Base-by-base conservation (phyloP, 495 filamentous ascomycete species). In the Aspergillus bertholletiae region DNA sequence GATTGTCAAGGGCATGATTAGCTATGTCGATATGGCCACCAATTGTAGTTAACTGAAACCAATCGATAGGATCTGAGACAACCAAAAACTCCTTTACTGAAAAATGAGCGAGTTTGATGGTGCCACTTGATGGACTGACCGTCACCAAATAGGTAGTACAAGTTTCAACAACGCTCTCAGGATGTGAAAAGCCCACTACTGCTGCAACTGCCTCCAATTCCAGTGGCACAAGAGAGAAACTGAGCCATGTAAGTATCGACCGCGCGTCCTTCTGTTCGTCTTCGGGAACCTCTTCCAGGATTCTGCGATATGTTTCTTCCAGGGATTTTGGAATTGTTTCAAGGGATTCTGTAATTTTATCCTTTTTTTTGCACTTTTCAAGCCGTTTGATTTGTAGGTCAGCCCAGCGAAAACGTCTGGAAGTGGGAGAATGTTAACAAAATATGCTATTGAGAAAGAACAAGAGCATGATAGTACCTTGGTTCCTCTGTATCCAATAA, bases 401-500 rank as follows among this genome's bases (percentile, higher is more conserved):
- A 30, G 51, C 51, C 56, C 56, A 58, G 27, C 45, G 56, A 32
- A 58, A 58, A 9, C 56, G 56, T 22, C 56, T 58, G 46, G n/a
- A n/a, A n/a, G n/a, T n/a, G n/a, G n/a, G n/a, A n/a, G n/a, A n/a
- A n/a, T n/a, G n/a, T n/a, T n/a, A n/a, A n/a, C n/a, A n/a, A n/a
- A n/a, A n/a, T n/a, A n/a, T n/a, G n/a, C n/a, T n/a, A n/a, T n/a
- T n/a, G n/a, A n/a, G n/a, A n/a, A n/a, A n/a, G n/a, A n/a, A n/a
- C n/a, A n/a, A n/a, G n/a, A n/a, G n/a, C n/a, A n/a, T n/a, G n/a
- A n/a, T n/a, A n/a, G n/a, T n/a, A n/a, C n/a, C n/a, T n/a, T n/a
- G n/a, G n/a, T n/a, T n/a, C n/a, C n/a, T n/a, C n/a, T n/a, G n/a
- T n/a, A n/a, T n/a, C n/a, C n/a, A n/a, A n/a, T n/a, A n/a, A n/a